These are phyloP conservation scores for Grosmannia serpens DNA, from an alignment of 2,329 filamentous ascomycete genomes.

Conservation along the genomic window DNA sequence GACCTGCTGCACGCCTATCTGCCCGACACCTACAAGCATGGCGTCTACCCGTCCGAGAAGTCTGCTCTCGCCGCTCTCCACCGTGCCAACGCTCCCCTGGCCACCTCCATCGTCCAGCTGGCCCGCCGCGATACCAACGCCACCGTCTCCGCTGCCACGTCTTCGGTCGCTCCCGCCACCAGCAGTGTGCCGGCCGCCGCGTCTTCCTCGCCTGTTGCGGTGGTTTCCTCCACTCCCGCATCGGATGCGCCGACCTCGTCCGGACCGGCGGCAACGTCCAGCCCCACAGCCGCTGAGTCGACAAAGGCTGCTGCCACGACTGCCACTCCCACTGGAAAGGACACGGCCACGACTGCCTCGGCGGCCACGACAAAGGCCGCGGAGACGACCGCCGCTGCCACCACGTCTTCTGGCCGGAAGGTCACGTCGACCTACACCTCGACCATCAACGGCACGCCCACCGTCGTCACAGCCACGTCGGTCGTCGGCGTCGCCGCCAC, in stretches of 20 bases:
- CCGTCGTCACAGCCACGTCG: slow-evolving; percentile 36
- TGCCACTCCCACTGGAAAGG: slow-evolving; percentile 3
- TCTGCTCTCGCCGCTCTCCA: slow-evolving; percentile 52
- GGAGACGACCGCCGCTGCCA: neutral
- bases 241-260: neutral
- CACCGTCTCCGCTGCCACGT: slow-evolving; percentile 15
- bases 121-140: slow-evolving; percentile 43
- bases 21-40: slow-evolving; percentile 53
- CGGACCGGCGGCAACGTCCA: neutral
- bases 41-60: slow-evolving; percentile 54
- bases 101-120: slow-evolving; percentile 50
- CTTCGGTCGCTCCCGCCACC: slow-evolving; percentile 11
- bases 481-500: slow-evolving; percentile 31
- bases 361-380: neutral
- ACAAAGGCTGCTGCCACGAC: slow-evolving; percentile 6
- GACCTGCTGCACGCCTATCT: slow-evolving; percentile 53
- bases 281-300: slow-evolving; percentile 9
- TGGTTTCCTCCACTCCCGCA: neutral
- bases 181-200: neutral
- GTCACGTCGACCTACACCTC: slow-evolving; percentile 29
- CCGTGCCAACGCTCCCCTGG: slow-evolving; percentile 47
- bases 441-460: slow-evolving; percentile 32
- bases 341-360: neutral
- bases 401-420: neutral
- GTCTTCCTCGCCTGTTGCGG: neutral